These are phyloP conservation scores for Calonectria fujianensis DNA, from an alignment of 2,329 filamentous ascomycete genomes.

Conservation along the genomic window DNA sequence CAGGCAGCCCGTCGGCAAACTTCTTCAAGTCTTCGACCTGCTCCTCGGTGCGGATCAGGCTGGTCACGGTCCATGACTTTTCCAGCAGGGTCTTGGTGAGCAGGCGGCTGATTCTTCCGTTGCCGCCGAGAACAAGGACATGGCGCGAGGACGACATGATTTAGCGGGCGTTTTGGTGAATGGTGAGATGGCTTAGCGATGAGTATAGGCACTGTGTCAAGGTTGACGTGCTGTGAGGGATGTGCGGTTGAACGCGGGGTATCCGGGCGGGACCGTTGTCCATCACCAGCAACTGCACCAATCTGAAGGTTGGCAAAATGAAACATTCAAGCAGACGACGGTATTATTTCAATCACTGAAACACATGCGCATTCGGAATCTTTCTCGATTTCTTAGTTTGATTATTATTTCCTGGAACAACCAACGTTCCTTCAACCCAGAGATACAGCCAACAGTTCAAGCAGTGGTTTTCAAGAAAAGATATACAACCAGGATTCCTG, in stretches of 20 bases:
- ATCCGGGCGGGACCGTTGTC: conserved; percentile 2
- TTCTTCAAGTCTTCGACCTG: conserved; percentile 78
- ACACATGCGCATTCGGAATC: not conserved
- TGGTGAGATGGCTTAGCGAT: not conserved
- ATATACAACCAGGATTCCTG: not conserved
- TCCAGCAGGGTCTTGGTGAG: conserved; percentile 83
- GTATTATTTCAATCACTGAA: not conserved
- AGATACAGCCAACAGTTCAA: not conserved
- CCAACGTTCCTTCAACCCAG: not conserved
- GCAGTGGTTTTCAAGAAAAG: not conserved
- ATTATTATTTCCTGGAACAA: not conserved
- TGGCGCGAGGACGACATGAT: conserved; percentile 56
- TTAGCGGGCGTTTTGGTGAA: not conserved
- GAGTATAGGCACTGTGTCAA: not conserved
- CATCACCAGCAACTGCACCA: not conserved
- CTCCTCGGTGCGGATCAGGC: conserved; percentile 80
- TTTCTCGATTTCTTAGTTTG: not conserved
- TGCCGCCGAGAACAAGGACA: conserved; percentile 83
- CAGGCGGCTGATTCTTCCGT: conserved; percentile 82
- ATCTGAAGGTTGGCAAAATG: not conserved
- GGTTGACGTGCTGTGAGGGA: not conserved
- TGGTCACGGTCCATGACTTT: conserved; percentile 82
- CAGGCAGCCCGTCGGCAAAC: conserved; percentile 72
- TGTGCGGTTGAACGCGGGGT: conserved; percentile 8
- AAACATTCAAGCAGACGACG: not conserved